Base-by-base conservation (phyloP, 352 stramenopile genomes). In the Peronosclerospora sorghi region DNA sequence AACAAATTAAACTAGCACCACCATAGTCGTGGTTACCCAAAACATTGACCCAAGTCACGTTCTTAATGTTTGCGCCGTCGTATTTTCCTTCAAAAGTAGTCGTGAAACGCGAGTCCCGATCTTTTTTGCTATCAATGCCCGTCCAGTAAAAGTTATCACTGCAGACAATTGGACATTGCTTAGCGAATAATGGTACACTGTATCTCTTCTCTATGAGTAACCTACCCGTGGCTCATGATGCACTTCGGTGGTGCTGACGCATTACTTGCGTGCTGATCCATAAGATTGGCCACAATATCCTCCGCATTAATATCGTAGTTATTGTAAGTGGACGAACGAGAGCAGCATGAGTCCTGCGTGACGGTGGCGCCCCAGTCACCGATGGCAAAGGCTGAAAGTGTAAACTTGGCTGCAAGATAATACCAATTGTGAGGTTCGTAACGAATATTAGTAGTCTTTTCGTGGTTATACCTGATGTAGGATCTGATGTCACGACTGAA, bases 111-210 rank as follows among this genome's bases (percentile, higher is more conserved):
- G 68, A 60, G 36, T 68, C 51, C 13, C 54, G 59, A 19, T 71
- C 73, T 7, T 46, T 49, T 44, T 61, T 54, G 14, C 48, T 57
- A 36, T 74, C 63, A 26, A 88, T 59, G 14, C 76, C 76, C 49
- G 80, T 77, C 76, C 76, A 88, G 61, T 88, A 88, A 39, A 88
- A 88, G 59, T 84, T 88, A 59, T 88, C 76, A 30, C 67, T 70
- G 36, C 12, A 53, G 27, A 21, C 39, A 26, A 5, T 28, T 17
- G 10, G 15, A 2, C n/a, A 19, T 20, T 8, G 5, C 10, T 35
- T 17, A 35, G 30, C 7, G 8, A 9, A 19, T 5, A 6, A 19
- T 35, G 13, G 18, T 2, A 18, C 30, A 5, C 15, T 18, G 5
- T 2, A 17, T 5, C 17, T 17, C 1, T 9, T 6, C 17, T 40